phyloP scores from a whole-genome alignment of 495 filamentous ascomycete species.

The Aspergillus baeticus region DNA sequence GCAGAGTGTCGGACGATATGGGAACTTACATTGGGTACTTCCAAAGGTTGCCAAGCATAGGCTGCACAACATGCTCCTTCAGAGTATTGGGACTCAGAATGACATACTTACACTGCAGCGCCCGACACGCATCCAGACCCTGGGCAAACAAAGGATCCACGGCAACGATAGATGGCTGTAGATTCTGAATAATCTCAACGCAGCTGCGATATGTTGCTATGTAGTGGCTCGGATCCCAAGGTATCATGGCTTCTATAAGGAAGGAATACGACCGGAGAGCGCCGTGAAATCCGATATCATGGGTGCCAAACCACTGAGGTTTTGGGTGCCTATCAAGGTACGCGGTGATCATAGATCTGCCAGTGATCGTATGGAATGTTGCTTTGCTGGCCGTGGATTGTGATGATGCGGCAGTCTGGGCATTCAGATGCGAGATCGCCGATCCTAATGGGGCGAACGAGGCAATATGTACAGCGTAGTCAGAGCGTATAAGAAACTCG shows the following conservation, averaged over 20 bases:
- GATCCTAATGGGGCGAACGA: conserved; percentile 36
- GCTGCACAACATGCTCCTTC: conserved; percentile 35
- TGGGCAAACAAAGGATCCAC: conserved; percentile 40
- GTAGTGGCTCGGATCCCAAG: conserved; percentile 41
- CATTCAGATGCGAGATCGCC: conserved; percentile 19
- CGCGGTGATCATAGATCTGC: conserved; percentile 27
- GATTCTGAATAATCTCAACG: conserved; percentile 26
- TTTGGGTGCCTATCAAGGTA: conserved; percentile 4
- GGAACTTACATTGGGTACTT: conserved; percentile 31
- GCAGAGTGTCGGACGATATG: neutral
- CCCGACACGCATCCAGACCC: conserved; percentile 40
- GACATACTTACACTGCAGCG: conserved; percentile 18
- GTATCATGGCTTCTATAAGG: conserved; percentile 15
- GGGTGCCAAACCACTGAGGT: conserved; percentile 12
- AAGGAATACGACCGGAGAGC: conserved; percentile 20
- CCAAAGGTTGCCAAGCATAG: conserved; percentile 29
- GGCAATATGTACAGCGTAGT: conserved; percentile 45
- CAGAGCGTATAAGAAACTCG: conserved; percentile 34
- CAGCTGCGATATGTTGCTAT: conserved; percentile 34
- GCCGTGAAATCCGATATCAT: conserved; percentile 20
- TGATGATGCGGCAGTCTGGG: neutral
- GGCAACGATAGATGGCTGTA: conserved; percentile 36
- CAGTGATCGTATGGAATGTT: conserved; percentile 32
- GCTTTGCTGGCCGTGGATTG: neutral
- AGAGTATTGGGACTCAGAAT: conserved; percentile 38